Conservation (phyloP, 768 basidiomycete species). For the Serpula lacrymans region DNA sequence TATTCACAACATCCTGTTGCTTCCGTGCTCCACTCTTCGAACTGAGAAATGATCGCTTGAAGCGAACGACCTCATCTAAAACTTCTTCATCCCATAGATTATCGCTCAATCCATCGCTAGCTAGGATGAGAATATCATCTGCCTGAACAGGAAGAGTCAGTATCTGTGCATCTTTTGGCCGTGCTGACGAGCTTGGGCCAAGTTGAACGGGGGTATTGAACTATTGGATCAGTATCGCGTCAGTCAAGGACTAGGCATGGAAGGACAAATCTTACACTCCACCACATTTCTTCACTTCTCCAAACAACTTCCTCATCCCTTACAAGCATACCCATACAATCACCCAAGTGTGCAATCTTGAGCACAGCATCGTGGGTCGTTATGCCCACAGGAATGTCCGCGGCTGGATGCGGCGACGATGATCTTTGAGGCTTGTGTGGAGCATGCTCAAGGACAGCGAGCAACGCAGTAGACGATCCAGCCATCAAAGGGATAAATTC, state of each 20-base stretch:
- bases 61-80: slow-evolving; percentile 71
- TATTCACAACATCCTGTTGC: slow-evolving; percentile 10
- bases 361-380: slow-evolving; percentile 58
- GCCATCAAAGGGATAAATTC: slow-evolving; percentile 47
- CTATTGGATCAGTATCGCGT: slow-evolving; percentile 31
- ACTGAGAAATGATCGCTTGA: slow-evolving; percentile 39
- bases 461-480: slow-evolving; percentile 67
- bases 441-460: slow-evolving; percentile 57
- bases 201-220: slow-evolving; percentile 69
- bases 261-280: slow-evolving; percentile 49
- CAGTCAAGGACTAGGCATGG: slow-evolving; percentile 2
- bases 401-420: slow-evolving; percentile 10
- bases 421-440: slow-evolving; percentile 12
- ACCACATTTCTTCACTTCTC: slow-evolving; percentile 93
- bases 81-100: slow-evolving; percentile 90
- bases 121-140: slow-evolving; percentile 77
- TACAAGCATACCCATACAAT: slow-evolving; percentile 86
- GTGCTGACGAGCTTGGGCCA: slow-evolving; percentile 57
- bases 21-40: slow-evolving; percentile 10
- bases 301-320: slow-evolving; percentile 76
- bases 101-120: slow-evolving; percentile 79
- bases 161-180: slow-evolving; percentile 64
- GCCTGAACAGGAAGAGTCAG: slow-evolving; percentile 66
- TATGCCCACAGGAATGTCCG: slow-evolving; percentile 36
- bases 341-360: slow-evolving; percentile 81